Evolutionary conservation across 2,329 filamentous ascomycete species (phyloP).

Genomic region (Neopestalotiopsis rosae): DNA sequence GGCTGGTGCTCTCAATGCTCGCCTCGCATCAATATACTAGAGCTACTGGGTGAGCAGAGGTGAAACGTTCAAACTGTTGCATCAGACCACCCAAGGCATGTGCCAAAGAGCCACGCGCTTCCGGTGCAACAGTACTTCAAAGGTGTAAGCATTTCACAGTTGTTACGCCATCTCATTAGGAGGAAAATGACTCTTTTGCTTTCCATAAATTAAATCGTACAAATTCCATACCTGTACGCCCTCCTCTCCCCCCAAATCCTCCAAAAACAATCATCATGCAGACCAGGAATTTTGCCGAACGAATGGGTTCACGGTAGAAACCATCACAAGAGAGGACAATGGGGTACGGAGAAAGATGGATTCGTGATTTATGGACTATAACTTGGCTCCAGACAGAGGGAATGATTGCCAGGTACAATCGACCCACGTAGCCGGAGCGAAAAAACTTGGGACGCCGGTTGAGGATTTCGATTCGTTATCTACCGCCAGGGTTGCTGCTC

Average conservation of each 20-base stretch:
- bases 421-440: conserved; percentile 51
- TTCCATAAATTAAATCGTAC: conserved; percentile 42
- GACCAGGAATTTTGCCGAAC: conserved; percentile 27
- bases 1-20: not conserved
- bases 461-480: conserved; percentile 38
- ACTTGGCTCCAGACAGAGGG: conserved; percentile 58
- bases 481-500: conserved; percentile 26
- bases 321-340: conserved; percentile 33
- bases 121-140: too few relatives aligned
- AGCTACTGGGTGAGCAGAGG: not conserved
- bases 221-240: conserved; percentile 42
- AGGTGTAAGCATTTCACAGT: too few relatives aligned
- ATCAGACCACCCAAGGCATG: too few relatives aligned
- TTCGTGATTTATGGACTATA: conserved; percentile 55
- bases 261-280: conserved; percentile 36
- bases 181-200: conserved; percentile 19
- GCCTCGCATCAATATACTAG: not conserved
- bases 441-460: conserved; percentile 48
- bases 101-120: too few relatives aligned
- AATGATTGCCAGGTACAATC: conserved; percentile 63
- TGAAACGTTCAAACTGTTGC: not conserved
- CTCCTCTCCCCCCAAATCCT: conserved; percentile 36
- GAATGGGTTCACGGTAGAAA: conserved; percentile 31
- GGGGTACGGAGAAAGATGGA: conserved; percentile 32
- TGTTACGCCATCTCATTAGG: not conserved